Evolutionary conservation across 345 rosid species (phyloP).

Genomic region (Boechera retrofracta): DNA sequence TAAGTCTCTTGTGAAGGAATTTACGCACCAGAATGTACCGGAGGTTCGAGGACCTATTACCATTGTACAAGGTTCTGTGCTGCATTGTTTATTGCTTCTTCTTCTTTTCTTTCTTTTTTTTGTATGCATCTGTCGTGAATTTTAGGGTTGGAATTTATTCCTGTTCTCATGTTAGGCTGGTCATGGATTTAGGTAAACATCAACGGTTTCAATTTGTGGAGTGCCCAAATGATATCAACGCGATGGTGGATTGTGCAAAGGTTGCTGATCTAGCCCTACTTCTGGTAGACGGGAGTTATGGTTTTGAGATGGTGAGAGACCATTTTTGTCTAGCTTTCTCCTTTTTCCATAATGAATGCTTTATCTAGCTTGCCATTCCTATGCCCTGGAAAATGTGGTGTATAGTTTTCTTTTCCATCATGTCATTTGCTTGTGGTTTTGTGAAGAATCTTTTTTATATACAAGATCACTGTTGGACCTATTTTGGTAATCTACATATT

Average conservation of each 20-base stretch:
- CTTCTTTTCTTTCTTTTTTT: background rate
- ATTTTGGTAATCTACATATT: conserved; percentile 3
- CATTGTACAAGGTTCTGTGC: conserved; percentile 70
- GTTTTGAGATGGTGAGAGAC: conserved; percentile 89
- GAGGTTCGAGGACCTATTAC: conserved; percentile 93
- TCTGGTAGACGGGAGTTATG: conserved; percentile 91
- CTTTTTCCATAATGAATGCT: background rate
- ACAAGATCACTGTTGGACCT: background rate
- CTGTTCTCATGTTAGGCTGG: conserved; percentile 35
- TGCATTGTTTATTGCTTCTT: conserved; percentile 11
- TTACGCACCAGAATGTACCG: conserved; percentile 74
- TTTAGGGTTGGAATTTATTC: conserved; percentile 27
- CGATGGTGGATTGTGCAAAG: conserved; percentile 95
- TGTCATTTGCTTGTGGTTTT: background rate
- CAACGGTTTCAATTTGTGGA: conserved; percentile 88
- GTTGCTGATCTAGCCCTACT: conserved; percentile 91
- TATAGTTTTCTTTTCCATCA: conserved; percentile 11
- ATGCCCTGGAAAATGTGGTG: background rate
- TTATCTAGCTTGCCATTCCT: background rate
- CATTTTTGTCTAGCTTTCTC: conserved; percentile 8
- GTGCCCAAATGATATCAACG: conserved; percentile 96
- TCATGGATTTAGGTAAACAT: conserved; percentile 64
- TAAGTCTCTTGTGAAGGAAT: conserved; percentile 80
- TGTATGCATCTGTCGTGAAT: background rate
- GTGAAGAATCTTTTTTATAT: background rate